Evolutionary conservation across 2,329 filamentous ascomycete genomes (phyloP), one percentile per base, ranked within the genome.

Genomic region (Diaporthe velutina): DNA sequence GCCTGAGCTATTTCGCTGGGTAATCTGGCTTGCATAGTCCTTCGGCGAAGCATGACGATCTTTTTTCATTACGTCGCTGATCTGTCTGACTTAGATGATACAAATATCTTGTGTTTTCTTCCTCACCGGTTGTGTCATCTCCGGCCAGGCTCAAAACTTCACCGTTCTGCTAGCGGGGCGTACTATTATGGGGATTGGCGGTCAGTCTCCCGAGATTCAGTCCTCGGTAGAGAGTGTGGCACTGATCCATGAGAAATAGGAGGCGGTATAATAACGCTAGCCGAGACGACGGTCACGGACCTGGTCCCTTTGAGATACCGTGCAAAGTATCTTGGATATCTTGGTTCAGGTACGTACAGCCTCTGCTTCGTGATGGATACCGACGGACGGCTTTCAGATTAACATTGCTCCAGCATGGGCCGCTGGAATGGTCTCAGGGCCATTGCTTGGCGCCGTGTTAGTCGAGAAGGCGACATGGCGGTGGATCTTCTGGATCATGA

Each of bases 341-440:
- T 67, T 17, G 64, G 64, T 19, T 67, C 64, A 25, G 64, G 64
- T 67, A 38, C 33, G 64, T 52, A 7, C 1, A 22, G 15, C 45
- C 13, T 38, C 50, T 33, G 1, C 13, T 25, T n/a, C 22, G 30
- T 35, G 4, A 1, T 35, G 45, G 13, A 10, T 35, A 25, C 7
- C 1, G 3, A n/a, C 7, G 1, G 3, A n/a, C 12, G 3, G 0
- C 30, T 25, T 5, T 2, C 3, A 17, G 45, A 25, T 13, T 67
- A 15, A 67, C 22, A 35, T 35, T 48, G 22, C 13, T 38, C 45
- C 64, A 67, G 64, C 30, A 1, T 67, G 64, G 64, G 64, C 64
- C 13, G 64, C 64, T 35, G 64, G 64, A 28, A 67, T 67, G 64
- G 64, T 67, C 45, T 67, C 64, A 25, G 64, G 64, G 25, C 64